A percentile compares a stretch with the other conserved stretches of the same genome.
Evolutionary conservation across 108 stramenopile genomes (phyloP).

Genomic region (Seminavis robusta): DNA sequence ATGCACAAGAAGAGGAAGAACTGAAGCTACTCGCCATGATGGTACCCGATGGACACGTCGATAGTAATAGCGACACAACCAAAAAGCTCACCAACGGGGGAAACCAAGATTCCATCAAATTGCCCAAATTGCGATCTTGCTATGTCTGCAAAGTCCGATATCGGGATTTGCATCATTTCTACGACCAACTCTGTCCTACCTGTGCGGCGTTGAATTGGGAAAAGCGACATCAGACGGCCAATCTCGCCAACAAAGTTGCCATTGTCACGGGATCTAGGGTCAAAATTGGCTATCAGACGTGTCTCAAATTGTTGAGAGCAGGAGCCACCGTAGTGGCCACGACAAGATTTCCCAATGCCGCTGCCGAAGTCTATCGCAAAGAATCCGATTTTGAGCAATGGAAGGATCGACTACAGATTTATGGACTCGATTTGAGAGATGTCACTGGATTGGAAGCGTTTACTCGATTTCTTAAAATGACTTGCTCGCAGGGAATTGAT

Average conservation of each 20-base stretch:
- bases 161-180: constrained; percentile 80
- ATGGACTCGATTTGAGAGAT: constrained; percentile 84
- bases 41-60: constrained; percentile 83
- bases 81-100: neutral
- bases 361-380: constrained; percentile 49
- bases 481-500: constrained; percentile 71
- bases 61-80: constrained; percentile 3
- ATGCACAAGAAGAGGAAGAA: constrained; percentile 62
- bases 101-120: neutral
- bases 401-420: constrained; percentile 60
- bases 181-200: constrained; percentile 84
- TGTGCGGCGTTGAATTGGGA: constrained; percentile 82
- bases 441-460: constrained; percentile 83
- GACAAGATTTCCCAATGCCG: constrained; percentile 82
- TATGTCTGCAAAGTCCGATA: constrained; percentile 86
- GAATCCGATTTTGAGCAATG: constrained; percentile 63
- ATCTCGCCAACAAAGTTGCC: constrained; percentile 48
- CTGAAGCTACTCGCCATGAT: constrained; percentile 22
- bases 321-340: constrained; percentile 79
- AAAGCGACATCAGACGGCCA: constrained; percentile 74
- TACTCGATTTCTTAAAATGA: constrained; percentile 61
- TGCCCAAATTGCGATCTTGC: constrained; percentile 83
- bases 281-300: constrained; percentile 87
- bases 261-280: constrained; percentile 88
- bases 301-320: constrained; percentile 77